These are phyloP conservation scores for Penicillium sp. DNA, from an alignment of 2,329 filamentous ascomycete species.

Conservation along the genomic window DNA sequence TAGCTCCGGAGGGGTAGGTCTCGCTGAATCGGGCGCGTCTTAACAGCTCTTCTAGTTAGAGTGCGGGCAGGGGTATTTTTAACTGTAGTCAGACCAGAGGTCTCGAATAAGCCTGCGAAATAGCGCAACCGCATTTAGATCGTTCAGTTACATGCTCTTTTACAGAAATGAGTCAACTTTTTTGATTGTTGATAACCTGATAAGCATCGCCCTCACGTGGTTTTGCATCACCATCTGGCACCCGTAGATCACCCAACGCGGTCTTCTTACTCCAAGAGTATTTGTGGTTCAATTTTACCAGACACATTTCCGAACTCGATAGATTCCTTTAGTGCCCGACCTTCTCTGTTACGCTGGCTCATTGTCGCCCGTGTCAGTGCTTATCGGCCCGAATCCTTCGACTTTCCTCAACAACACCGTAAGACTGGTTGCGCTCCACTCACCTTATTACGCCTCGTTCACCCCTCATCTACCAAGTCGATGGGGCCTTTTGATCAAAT, in stretches of 20 bases:
- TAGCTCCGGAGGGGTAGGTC: conserved; percentile 10
- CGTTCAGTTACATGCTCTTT: conserved; percentile 6
- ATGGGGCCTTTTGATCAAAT: conserved; percentile 31
- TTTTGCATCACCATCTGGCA: conserved; percentile 24
- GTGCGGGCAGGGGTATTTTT: conserved; percentile 16
- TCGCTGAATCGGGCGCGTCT: conserved; percentile 12
- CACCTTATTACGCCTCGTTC: conserved; percentile 2
- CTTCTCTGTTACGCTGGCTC: background rate
- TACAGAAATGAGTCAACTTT: conserved; percentile 12
- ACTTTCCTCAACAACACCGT: conserved; percentile 20
- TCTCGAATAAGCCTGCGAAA: conserved; percentile 17
- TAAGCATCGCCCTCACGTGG: conserved; percentile 25
- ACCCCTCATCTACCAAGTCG: conserved; percentile 18
- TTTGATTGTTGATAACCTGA: conserved; percentile 24
- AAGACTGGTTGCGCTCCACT: conserved; percentile 3
- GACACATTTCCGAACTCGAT: background rate
- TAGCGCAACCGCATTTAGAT: conserved; percentile 23
- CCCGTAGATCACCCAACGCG: conserved; percentile 11
- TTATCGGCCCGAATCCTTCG: conserved; percentile 15
- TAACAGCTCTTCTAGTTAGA: conserved; percentile 12
- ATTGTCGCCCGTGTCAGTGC: conserved; percentile 5
- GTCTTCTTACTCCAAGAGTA: background rate
- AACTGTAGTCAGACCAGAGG: conserved; percentile 12
- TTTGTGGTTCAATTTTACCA: background rate
- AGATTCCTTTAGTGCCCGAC: background rate